phyloP scores from a whole-genome alignment of 805 yeast species.

The Barnettozyma botsteinii region DNA sequence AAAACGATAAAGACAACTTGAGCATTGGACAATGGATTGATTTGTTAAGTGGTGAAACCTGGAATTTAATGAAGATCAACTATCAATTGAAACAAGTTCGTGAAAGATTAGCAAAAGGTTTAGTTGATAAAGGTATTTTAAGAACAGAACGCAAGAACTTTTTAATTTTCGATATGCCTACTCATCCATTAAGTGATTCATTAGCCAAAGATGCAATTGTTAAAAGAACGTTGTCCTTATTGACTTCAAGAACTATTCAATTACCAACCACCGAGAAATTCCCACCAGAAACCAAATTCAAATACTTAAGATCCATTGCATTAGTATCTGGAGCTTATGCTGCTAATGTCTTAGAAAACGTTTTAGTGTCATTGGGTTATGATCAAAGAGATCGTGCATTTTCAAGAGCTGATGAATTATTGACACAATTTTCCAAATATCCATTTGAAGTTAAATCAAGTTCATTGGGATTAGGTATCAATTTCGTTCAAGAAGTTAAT shows the following conservation, averaged over 20 bases:
- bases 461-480: constrained; percentile 65
- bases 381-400: constrained; percentile 91
- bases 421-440: constrained; percentile 74
- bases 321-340: constrained; percentile 89
- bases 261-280: constrained; percentile 56
- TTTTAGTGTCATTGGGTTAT: constrained; percentile 65
- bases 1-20: constrained; percentile 69
- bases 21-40: constrained; percentile 91
- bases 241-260: constrained; percentile 66
- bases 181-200: constrained; percentile 91
- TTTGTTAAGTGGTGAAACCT: constrained; percentile 88
- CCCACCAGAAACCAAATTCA: constrained; percentile 61
- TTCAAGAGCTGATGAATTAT: constrained; percentile 87
- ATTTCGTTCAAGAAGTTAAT: constrained; percentile 43
- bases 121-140: constrained; percentile 93
- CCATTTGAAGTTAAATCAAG: constrained; percentile 67
- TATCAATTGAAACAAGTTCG: constrained; percentile 97
- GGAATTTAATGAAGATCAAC: constrained; percentile 92
- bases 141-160: constrained; percentile 95
- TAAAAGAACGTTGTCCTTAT: constrained; percentile 60
- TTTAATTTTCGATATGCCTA: constrained; percentile 95
- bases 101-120: constrained; percentile 92
- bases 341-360: constrained; percentile 93
- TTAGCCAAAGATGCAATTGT: constrained; percentile 77
- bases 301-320: constrained; percentile 70